Percentiles rank a stretch among this genome's conserved stretches.
These are phyloP conservation scores for Polyplosphaeria fusca DNA, from an alignment of 495 filamentous ascomycete species.

Conservation along the genomic window DNA sequence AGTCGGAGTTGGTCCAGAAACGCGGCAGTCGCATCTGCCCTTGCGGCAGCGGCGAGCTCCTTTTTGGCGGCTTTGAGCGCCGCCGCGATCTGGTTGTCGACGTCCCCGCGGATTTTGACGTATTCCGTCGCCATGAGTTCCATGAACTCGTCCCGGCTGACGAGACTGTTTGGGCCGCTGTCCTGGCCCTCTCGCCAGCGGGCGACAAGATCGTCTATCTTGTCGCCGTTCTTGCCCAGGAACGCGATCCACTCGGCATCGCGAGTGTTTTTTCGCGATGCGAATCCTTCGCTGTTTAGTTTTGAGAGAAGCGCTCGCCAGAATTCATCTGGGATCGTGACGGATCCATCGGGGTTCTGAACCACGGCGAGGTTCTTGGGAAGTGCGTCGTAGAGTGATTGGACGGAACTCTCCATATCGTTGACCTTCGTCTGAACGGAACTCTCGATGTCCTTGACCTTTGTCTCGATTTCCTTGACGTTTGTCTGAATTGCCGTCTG, in stretches of 20 bases:
- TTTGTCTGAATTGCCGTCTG: no score
- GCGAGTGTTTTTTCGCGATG: neutral
- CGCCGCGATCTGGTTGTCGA: conserved; percentile 5
- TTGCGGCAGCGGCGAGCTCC: neutral
- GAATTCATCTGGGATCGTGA: neutral
- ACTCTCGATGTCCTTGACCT: no score
- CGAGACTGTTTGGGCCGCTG: neutral
- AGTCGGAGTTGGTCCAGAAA: conserved; percentile 12
- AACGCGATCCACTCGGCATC: neutral
- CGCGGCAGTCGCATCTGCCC: conserved; percentile 1
- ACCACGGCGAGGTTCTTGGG: neutral
- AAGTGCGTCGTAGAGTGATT: neutral
- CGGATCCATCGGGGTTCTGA: neutral
- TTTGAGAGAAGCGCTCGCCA: neutral
- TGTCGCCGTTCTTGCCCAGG: neutral
- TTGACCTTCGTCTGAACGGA: no score
- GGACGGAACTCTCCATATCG: neutral
- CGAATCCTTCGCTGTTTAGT: neutral
- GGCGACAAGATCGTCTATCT: no score
- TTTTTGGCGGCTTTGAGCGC: neutral
- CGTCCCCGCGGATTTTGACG: neutral
- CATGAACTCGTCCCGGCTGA: neutral
- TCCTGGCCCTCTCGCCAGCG: neutral
- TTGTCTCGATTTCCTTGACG: no score
- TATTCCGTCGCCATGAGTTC: conserved; percentile 35